Evolutionary conservation across 164 flowering plant species (phyloP).

Genomic region (Tetrastigma voinierianum): DNA sequence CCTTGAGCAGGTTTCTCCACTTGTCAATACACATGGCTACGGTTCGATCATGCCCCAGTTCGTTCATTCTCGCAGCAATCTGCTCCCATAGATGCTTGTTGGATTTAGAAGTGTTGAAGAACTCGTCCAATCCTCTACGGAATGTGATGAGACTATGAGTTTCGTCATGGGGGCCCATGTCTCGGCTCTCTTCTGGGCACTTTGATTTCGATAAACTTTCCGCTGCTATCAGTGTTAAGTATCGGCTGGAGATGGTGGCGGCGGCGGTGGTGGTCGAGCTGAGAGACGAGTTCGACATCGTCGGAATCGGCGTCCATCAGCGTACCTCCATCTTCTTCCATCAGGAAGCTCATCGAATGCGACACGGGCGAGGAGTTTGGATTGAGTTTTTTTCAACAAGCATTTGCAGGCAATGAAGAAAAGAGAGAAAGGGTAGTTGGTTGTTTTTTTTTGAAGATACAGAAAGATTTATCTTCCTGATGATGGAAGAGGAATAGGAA

Average conservation of each 20-base stretch:
- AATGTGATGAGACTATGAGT: slow-evolving; percentile 58
- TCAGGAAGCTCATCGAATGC: slow-evolving; percentile 55
- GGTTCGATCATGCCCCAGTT: slow-evolving; percentile 77
- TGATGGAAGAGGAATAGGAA: no score
- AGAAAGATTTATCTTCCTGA: no score
- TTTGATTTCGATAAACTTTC: slow-evolving; percentile 59
- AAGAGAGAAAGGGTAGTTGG: no score
- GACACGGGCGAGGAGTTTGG: slow-evolving; percentile 12
- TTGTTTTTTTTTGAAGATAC: no score
- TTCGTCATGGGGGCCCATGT: slow-evolving; percentile 90
- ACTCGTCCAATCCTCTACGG: slow-evolving; percentile 65
- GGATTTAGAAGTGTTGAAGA: slow-evolving; percentile 85
- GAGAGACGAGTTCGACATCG: not conserved
- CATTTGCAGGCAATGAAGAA: no score
- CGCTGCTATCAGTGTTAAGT: slow-evolving; percentile 55
- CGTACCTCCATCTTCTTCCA: slow-evolving; percentile 46
- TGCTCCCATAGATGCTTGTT: slow-evolving; percentile 94
- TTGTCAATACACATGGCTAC: slow-evolving; percentile 95
- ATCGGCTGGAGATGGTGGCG: slow-evolving; percentile 29
- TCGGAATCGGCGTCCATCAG: slow-evolving; percentile 58
- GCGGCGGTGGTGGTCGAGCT: no score
- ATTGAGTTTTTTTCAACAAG: no score
- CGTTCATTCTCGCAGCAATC: slow-evolving; percentile 83
- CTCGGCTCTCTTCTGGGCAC: slow-evolving; percentile 88
- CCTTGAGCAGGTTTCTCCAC: slow-evolving; percentile 94